Evolutionary conservation across 305 asterid species (phyloP).

Genomic region (Rubia peregrina): DNA sequence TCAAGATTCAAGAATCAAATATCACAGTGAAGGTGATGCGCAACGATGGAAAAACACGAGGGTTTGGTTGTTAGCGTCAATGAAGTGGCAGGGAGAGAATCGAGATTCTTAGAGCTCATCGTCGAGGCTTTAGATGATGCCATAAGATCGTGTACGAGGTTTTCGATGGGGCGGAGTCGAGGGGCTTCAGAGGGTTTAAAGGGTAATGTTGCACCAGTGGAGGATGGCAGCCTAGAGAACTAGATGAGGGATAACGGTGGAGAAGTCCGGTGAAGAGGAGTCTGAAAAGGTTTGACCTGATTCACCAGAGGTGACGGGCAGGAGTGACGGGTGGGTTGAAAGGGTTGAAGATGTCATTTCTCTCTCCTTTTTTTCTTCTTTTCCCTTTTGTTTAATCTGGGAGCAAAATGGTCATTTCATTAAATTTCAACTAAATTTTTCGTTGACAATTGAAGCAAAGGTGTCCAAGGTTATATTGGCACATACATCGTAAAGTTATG

Average conservation of each 20-base stretch:
- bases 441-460: too few species aligned
- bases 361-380: too few species aligned
- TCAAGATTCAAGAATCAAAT: too few species aligned
- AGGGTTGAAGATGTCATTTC: too few species aligned
- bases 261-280: too few species aligned
- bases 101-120: constrained; percentile 51
- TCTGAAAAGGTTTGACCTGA: constrained; percentile 37
- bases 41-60: constrained; percentile 55
- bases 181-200: constrained; percentile 45
- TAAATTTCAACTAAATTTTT: too few species aligned
- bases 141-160: constrained; percentile 35
- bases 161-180: constrained; percentile 51
- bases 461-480: too few species aligned
- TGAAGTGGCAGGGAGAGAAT: constrained; percentile 33
- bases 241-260: constrained; percentile 62
- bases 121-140: constrained; percentile 17
- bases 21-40: too few species aligned
- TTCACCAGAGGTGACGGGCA: too few species aligned
- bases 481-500: too few species aligned
- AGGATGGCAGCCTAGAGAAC: constrained; percentile 68
- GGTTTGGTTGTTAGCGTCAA: constrained; percentile 44
- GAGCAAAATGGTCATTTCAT: too few species aligned
- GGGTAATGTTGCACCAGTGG: constrained; percentile 50
- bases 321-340: constrained; percentile 46
- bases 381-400: too few species aligned